Conservation (phyloP, 352 stramenopile species). For the Phytophthora citricola region DNA sequence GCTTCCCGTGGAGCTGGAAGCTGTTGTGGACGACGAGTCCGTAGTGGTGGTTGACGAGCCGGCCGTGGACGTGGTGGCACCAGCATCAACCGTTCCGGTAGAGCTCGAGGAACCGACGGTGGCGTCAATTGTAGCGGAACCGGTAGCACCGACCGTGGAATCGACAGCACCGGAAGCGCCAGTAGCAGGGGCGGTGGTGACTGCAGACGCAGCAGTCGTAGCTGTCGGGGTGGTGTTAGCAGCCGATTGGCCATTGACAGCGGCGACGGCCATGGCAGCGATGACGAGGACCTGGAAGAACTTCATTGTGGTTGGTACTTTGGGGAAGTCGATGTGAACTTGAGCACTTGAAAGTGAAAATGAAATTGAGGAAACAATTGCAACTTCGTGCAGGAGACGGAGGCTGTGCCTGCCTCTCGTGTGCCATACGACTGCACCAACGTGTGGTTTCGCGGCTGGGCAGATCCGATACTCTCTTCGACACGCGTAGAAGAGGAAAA, state of each 20-base stretch:
- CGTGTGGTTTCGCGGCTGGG: conserved; percentile 20
- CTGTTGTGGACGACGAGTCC: conserved; percentile 24
- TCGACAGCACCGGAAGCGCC: conserved; percentile 14
- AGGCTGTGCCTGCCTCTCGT: conserved; percentile 10
- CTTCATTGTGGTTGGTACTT: conserved; percentile 32
- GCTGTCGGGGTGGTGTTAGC: conserved; percentile 16
- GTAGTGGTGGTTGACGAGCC: conserved; percentile 16
- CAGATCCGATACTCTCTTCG: conserved; percentile 23
- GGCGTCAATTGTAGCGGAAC: conserved; percentile 14
- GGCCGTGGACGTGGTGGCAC: neutral
- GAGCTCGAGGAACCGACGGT: conserved; percentile 20
- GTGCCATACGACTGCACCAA: conserved; percentile 20
- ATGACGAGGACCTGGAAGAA: conserved; percentile 40
- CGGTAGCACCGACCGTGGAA: conserved; percentile 17
- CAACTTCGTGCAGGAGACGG: neutral
- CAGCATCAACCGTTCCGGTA: conserved; percentile 13
- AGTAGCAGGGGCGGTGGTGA: conserved; percentile 4
- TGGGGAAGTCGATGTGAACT: conserved; percentile 24
- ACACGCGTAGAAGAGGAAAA: conserved; percentile 14
- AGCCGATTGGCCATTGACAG: conserved; percentile 30
- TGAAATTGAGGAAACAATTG: conserved; percentile 12
- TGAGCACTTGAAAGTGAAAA: conserved; percentile 29
- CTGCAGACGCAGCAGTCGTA: neutral
- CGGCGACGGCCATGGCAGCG: conserved; percentile 32
- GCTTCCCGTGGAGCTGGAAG: conserved; percentile 9